phyloP scores from a whole-genome alignment of 176 grass and related monocot genomes.

The Hordeum marinum region DNA sequence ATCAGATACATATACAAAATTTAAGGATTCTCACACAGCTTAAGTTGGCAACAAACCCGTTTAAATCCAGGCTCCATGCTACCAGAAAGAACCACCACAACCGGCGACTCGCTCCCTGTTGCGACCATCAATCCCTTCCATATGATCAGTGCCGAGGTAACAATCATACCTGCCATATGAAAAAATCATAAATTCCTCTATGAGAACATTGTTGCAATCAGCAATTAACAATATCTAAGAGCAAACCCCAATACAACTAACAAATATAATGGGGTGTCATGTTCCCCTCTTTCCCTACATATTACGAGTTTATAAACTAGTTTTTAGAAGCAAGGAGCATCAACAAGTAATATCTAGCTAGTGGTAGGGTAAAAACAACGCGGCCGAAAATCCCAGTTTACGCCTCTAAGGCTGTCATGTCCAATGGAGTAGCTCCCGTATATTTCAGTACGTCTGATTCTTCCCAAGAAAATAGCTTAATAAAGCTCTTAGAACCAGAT shows the following conservation, averaged over 20 bases:
- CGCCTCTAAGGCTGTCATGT: background rate
- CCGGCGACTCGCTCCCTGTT: conserved; percentile 62
- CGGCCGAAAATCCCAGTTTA: background rate
- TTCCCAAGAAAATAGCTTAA: background rate
- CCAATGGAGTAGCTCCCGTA: background rate
- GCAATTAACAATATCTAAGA: background rate
- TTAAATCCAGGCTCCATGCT: conserved; percentile 81
- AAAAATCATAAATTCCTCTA: background rate
- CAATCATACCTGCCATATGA: conserved; percentile 63
- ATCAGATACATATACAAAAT: background rate
- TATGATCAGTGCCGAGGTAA: conserved; percentile 61
- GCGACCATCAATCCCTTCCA: conserved; percentile 66
- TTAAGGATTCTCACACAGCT: background rate
- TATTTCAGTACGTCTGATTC: background rate
- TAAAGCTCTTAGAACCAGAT: background rate
- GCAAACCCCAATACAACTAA: background rate
- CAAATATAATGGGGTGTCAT: background rate
- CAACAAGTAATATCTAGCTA: background rate
- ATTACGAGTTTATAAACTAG: background rate
- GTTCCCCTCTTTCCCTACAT: background rate
- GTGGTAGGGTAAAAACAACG: background rate
- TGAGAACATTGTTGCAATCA: background rate
- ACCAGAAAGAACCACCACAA: conserved; percentile 70
- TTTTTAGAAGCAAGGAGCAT: background rate
- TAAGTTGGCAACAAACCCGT: conserved; percentile 40